Conservation (phyloP, 2,329 filamentous ascomycete species). For the Colletotrichum sp. region DNA sequence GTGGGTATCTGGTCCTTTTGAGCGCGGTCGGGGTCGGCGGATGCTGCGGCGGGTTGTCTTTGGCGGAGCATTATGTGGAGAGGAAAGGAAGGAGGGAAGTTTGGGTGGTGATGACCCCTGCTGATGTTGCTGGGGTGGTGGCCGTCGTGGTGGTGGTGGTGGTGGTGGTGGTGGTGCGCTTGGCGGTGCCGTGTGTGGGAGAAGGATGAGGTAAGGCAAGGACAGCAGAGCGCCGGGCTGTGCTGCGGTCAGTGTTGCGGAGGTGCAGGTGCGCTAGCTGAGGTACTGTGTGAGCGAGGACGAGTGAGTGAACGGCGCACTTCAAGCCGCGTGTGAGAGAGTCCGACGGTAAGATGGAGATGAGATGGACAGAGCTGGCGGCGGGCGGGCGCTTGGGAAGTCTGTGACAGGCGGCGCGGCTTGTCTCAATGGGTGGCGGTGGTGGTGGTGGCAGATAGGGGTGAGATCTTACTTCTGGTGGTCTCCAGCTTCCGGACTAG, state of each 20-base stretch:
- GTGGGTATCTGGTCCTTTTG: slow-evolving; percentile 20
- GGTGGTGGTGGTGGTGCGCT: neutral
- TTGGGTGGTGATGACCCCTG: slow-evolving; percentile 3
- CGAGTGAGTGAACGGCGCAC: neutral
- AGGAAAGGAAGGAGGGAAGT: neutral
- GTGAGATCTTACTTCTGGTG: neutral
- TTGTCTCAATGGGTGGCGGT: neutral
- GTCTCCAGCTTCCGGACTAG: neutral
- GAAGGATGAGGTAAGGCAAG: slow-evolving; percentile 15
- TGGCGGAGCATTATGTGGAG: slow-evolving; percentile 26
- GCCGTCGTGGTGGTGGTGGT: neutral
- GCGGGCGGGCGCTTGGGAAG: neutral
- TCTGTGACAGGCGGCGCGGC: neutral
- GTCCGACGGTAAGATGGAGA: neutral
- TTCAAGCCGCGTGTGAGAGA: neutral
- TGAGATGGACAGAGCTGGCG: neutral
- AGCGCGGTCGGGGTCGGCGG: neutral
- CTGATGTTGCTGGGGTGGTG: neutral
- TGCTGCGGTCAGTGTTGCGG: neutral
- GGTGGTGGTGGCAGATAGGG: neutral
- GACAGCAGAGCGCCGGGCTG: neutral
- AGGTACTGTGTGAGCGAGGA: neutral
- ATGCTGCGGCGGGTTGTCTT: slow-evolving; percentile 22
- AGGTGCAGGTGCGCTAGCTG: neutral
- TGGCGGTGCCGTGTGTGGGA: neutral